Evolutionary conservation across 306 rosid genomes (phyloP).

Genomic region (Senna tora): DNA sequence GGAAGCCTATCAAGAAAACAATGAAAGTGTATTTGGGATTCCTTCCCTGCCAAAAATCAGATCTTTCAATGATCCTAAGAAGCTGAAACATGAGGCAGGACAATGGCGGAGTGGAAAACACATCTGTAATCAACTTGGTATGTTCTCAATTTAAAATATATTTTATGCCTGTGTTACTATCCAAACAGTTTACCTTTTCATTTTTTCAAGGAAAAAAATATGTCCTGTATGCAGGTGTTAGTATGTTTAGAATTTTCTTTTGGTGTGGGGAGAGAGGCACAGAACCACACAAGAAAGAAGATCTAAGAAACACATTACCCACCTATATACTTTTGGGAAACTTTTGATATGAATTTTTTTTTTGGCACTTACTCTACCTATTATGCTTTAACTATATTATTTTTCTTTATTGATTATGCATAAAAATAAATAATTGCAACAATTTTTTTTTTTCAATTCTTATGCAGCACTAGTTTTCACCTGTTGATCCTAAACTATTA

Average conservation of each 20-base stretch:
- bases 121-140: slow-evolving; percentile 45
- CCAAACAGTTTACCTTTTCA: slow-evolving; percentile 5
- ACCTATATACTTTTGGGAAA: slow-evolving; percentile 19
- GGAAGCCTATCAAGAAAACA: slow-evolving; percentile 35
- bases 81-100: slow-evolving; percentile 42
- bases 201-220: too few species aligned
- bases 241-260: not conserved
- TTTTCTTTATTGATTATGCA: not conserved
- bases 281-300: too few species aligned
- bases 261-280: not conserved
- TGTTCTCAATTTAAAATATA: slow-evolving; percentile 13
- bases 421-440: not conserved
- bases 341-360: not conserved
- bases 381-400: slow-evolving; percentile 4
- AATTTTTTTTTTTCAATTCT: not conserved
- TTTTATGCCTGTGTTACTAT: slow-evolving; percentile 19
- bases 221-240: too few species aligned
- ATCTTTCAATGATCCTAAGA: slow-evolving; percentile 41
- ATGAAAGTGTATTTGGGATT: slow-evolving; percentile 44
- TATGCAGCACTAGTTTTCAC: not conserved
- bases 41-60: slow-evolving; percentile 47
- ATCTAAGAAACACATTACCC: not conserved
- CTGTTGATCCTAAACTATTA: slow-evolving; percentile 15
- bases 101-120: slow-evolving; percentile 42
- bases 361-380: slow-evolving; percentile 14